Evolutionary conservation across 768 basidiomycete genomes (phyloP), one percentile per base, ranked within the genome.

Genomic region (Termitomyces sp.): DNA sequence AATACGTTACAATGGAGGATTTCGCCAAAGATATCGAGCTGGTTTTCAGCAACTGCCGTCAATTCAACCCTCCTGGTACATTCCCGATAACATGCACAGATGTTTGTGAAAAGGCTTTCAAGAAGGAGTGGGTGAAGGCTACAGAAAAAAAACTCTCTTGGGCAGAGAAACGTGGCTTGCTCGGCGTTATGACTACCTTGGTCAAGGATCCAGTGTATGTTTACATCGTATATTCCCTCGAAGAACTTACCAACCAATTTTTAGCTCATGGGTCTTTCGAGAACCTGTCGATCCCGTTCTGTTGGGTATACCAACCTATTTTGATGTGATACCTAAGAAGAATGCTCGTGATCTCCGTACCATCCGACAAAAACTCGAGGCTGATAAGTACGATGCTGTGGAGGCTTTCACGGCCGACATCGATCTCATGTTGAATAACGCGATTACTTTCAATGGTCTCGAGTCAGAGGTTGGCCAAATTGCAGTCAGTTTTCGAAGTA

Each of bases 251-350:
- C 4, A 65, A 13, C 63, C 8, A 0, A 26, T 32, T 10, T 50
- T 16, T 32, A 91, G 89, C 22, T 88, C 85, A 3, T 91, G 85
- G 73, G 76, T 93, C 18, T 93, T 91, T 74, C 86, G 83, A 48
- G 87, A 88, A 55, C 87, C 91, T 42, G 93, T 98, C n/a, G 94
- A 98, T 71, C 94, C 95, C 3, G 81, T 91, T 20, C 72, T 79
- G 3, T 75, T 95, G 34, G 85, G 83, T 5, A 92, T 98, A 51
- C 96, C 95, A 7, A 85, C 87, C 9, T 98, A 98, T 68, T 89
- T 88, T 70, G 85, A 95, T 34, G 75, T 95, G 56, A 91, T 98
- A 62, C 87, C 89, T 5, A 82, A 79, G 60, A 92, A 90, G 67
- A 86, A 95, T 62, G 92, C 93, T 3, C 86, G 96, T 44, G 96